Base-by-base conservation (phyloP, 2,329 filamentous ascomycete genomes). In the Pestalotiopsis sp. region DNA sequence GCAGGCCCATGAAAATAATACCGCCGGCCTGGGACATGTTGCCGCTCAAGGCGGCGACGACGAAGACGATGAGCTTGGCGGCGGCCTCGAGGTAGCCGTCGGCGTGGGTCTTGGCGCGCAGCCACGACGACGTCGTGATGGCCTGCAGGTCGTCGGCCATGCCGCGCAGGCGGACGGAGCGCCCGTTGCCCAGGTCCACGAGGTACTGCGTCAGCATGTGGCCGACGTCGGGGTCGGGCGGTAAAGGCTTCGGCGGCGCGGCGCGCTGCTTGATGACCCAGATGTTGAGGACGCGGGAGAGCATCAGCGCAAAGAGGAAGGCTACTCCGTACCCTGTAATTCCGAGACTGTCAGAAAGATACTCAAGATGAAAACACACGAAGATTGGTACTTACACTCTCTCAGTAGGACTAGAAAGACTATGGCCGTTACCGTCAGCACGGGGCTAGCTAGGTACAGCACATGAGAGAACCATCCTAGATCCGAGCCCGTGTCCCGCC, bases 51-150 rank as follows among this genome's bases (percentile, higher is more conserved):
- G 85, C 84, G 5, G 86, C 87, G 58, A 86, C 85, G 3, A 89
- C 73, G 73, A 89, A 91, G 4, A 90, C 87, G 68, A 88, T 79
- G 61, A 91, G 72, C 71, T 88, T 90, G 11, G 87, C 84, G 0
- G 79, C 74, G 0, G 86, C 86, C 70, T 86, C 84, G 66, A 87
- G 77, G 72, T 85, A 87, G 38, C 84, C 82, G 71, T 90, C 85
- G 2, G 83, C 61, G 31, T 81, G 77, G 0, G 85, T 87, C 75
- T 86, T 84, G 52, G 84, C 79, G 12, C 83, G 81, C 61, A 91
- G 77, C 89, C 88, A 91, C 36, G 82, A 74, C 3, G 86, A 84
- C 3, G 86, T 84, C 1, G 88, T 90, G 56, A 91, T 82, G 38
- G 88, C 88, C 68, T 87, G 87, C 6, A 91, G 80, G 74, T 91